A percentile compares a stretch with the other conserved stretches of the same genome.
phyloP scores from a whole-genome alignment of 148 eudicot genomes.

The Spergularia marina region DNA sequence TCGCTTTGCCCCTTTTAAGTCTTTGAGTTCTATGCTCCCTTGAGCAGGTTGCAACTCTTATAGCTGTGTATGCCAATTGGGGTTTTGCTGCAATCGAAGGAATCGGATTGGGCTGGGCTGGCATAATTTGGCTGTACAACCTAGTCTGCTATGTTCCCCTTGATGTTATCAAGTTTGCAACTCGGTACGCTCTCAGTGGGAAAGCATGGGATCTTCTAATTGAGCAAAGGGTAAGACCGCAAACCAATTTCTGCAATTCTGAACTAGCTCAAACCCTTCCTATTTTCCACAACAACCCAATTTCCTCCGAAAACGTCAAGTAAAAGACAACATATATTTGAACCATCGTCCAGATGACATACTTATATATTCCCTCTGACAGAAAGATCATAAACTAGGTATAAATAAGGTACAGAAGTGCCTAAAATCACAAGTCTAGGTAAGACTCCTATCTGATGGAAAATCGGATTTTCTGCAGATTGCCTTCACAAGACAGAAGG shows the following conservation, averaged over 20 bases:
- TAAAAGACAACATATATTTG: no score
- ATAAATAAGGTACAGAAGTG: no score
- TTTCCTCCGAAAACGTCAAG: no score
- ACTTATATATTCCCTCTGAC: no score
- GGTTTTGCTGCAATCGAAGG: constrained; percentile 45
- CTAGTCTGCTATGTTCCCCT: constrained; percentile 38
- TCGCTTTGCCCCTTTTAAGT: no score
- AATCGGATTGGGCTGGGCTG: constrained; percentile 57
- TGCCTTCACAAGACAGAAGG: constrained; percentile 42
- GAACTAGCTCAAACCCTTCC: neutral
- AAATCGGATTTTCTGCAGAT: constrained; percentile 17
- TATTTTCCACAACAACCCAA: no score
- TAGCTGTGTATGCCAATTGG: constrained; percentile 51
- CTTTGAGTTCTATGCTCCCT: neutral
- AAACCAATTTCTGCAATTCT: neutral
- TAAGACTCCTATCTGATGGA: no score
- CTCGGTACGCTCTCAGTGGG: constrained; percentile 43
- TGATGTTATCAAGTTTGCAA: constrained; percentile 37
- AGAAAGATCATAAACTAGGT: no score
- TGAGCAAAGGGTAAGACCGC: constrained; percentile 40
- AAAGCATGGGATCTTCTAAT: constrained; percentile 46
- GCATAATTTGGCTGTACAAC: constrained; percentile 43
- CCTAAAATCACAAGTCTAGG: no score
- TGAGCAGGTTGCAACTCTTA: constrained; percentile 44
- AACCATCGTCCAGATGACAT: no score